Percentiles rank a stretch among this genome's conserved stretches.
Evolutionary conservation across 805 yeast species (phyloP).

Genomic region (Pichia insulana): DNA sequence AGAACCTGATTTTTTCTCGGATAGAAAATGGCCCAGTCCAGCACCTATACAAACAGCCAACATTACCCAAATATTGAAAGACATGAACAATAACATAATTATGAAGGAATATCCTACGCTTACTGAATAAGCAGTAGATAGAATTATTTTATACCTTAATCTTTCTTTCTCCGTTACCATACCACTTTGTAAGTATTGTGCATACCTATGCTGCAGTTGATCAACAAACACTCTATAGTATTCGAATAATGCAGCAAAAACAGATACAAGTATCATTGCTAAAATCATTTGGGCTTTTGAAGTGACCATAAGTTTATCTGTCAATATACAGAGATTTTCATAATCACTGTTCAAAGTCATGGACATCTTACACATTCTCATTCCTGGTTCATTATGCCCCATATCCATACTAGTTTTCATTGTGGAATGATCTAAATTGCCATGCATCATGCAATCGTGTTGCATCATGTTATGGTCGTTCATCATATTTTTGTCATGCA

Average conservation of each 20-base stretch:
- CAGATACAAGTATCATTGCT: conserved; percentile 26
- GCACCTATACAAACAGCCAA: conserved; percentile 35
- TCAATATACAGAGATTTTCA: conserved; percentile 34
- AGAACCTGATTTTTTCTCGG: conserved; percentile 13
- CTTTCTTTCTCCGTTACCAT: conserved; percentile 14
- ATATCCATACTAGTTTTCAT: conserved; percentile 9
- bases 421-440: not conserved
- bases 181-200: conserved; percentile 3
- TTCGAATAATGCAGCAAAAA: conserved; percentile 31
- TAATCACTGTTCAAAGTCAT: conserved; percentile 38
- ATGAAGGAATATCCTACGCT: conserved; percentile 36
- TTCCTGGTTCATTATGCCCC: conserved; percentile 13
- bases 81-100: conserved; percentile 42
- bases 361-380: conserved; percentile 28
- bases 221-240: conserved; percentile 22
- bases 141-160: conserved; percentile 18
- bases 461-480: no score
- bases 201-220: conserved; percentile 18
- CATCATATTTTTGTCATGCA: no score
- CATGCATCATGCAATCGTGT: conserved; percentile 1
- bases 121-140: conserved; percentile 30
- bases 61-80: conserved; percentile 41
- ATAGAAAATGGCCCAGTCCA: conserved; percentile 29
- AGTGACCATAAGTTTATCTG: conserved; percentile 33
- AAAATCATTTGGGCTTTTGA: conserved; percentile 27